These are phyloP conservation scores for Bruguiera gymnorhiza DNA, from an alignment of 345 rosid species.

Conservation along the genomic window DNA sequence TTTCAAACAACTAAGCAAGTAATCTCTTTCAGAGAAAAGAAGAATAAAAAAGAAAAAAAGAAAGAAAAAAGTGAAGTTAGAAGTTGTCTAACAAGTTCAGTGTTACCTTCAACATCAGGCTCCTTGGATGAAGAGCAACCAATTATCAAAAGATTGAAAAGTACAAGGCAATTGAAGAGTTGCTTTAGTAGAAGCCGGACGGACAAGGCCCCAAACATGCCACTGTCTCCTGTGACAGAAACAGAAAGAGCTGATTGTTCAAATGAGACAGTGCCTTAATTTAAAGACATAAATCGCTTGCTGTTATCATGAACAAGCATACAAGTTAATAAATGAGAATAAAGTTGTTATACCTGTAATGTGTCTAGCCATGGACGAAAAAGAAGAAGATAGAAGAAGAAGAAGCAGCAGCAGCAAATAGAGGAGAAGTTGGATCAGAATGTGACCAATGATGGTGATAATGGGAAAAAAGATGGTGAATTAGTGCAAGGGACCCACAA, in stretches of 20 bases:
- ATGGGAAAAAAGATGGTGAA: conserved; percentile 24
- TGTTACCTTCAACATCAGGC: conserved; percentile 70
- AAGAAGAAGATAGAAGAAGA: conserved; percentile 1
- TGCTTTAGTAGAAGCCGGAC: conserved; percentile 26
- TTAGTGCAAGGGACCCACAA: conserved; percentile 62
- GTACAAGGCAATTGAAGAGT: conserved; percentile 35
- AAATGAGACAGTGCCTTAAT: conserved; percentile 1
- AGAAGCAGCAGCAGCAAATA: conserved; percentile 23
- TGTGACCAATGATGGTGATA: conserved; percentile 19
- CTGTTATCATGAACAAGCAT: too few relatives aligned
- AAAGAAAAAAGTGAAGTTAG: neutral
- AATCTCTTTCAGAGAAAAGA: neutral
- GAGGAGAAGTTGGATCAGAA: conserved; percentile 24
- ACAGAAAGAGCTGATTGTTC: neutral
- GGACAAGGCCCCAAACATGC: conserved; percentile 22
- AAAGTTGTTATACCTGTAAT: conserved; percentile 32
- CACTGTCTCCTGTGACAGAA: conserved; percentile 16
- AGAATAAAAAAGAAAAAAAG: neutral
- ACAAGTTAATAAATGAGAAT: neutral
- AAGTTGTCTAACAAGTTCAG: neutral
- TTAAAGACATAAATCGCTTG: too few relatives aligned
- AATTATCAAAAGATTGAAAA: conserved; percentile 34
- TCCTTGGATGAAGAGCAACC: conserved; percentile 38
- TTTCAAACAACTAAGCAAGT: too few relatives aligned
- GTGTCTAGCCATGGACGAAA: conserved; percentile 34